Evolutionary conservation across 192 early-diverging fungal genomes (phyloP), one percentile per base, ranked within the genome.

Genomic region (Backusella morwellensis): DNA sequence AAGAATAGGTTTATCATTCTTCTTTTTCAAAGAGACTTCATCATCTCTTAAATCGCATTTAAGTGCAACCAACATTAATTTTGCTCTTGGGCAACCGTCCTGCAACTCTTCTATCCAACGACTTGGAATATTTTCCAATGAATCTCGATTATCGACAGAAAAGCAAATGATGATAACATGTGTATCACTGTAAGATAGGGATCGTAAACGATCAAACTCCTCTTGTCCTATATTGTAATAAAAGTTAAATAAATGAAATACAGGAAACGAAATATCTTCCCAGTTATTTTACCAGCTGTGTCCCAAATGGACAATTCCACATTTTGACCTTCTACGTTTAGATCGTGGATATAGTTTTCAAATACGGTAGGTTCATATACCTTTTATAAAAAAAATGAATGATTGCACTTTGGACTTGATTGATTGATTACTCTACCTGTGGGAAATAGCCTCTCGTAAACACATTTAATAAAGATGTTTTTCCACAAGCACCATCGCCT

Each of bases 401-500:
- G 11, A 68, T 35, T 68, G n/a, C 19, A 42, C 19, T 47, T n/a
- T 32, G 32, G 44, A 63, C 21, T 41, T 47, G 19, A 66, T 68
- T 34, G n/a, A 67, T 68, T 12, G 12, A 23, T 50, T 44, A 75
- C 35, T 7, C 77, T 86, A 96, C 95, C 90, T 93, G 92, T 70
- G 95, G 95, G 79, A 95, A 95, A 56, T 85, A 83, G 72, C 91
- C 92, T 63, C 91, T 86, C n/a, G 90, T 90, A 75, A 92, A 95
- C 14, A 93, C 92, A 44, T 88, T 91, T 38, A 95, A 85, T 68
- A 95, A 78, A 32, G 88, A 93, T 23, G 93, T 95, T 78, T 95
- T 95, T 34, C 94, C 93, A 76, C 93, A 93, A 54, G 93, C 92
- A 78, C 93, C 93, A 76, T 95, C 93, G 29, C 93, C 93, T 11